phyloP scores from a whole-genome alignment of 2,329 filamentous ascomycete species.

The Penicillium brasilianum region DNA sequence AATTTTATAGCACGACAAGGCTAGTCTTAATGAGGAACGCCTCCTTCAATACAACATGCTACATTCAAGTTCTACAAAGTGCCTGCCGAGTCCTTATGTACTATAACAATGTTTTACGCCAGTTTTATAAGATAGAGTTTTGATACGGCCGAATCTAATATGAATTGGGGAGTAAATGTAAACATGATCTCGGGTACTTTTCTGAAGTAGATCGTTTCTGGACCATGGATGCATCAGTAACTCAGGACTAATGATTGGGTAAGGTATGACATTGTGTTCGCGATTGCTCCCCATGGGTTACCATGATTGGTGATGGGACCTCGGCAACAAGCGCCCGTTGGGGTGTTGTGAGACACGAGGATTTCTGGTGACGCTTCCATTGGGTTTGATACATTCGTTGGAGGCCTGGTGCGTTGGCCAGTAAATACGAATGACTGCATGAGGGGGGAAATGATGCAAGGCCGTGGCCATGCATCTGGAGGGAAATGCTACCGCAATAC shows the following conservation, averaged over 20 bases:
- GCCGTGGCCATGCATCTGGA: not conserved
- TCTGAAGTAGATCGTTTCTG: not conserved
- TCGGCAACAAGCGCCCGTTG: not conserved
- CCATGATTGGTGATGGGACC: not conserved
- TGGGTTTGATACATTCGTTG: not conserved
- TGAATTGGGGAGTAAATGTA: not conserved
- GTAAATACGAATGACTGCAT: conserved; percentile 3
- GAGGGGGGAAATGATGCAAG: not conserved
- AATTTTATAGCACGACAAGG: too few species aligned
- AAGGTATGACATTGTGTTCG: not conserved
- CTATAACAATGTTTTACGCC: too few species aligned
- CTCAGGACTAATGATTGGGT: not conserved
- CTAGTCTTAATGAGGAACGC: too few species aligned
- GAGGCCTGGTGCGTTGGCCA: not conserved
- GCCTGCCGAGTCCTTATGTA: too few species aligned
- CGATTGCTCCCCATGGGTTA: not conserved
- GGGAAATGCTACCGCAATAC: not conserved
- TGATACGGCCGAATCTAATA: not conserved
- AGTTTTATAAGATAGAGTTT: not conserved
- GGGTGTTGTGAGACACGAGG: not conserved
- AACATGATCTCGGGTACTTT: not conserved
- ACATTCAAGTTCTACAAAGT: too few species aligned
- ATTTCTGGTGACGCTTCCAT: not conserved
- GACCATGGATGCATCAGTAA: not conserved
- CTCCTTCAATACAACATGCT: too few species aligned